Evolutionary conservation across 2,329 filamentous ascomycete species (phyloP).

Genomic region (Helicocarpus griseus): DNA sequence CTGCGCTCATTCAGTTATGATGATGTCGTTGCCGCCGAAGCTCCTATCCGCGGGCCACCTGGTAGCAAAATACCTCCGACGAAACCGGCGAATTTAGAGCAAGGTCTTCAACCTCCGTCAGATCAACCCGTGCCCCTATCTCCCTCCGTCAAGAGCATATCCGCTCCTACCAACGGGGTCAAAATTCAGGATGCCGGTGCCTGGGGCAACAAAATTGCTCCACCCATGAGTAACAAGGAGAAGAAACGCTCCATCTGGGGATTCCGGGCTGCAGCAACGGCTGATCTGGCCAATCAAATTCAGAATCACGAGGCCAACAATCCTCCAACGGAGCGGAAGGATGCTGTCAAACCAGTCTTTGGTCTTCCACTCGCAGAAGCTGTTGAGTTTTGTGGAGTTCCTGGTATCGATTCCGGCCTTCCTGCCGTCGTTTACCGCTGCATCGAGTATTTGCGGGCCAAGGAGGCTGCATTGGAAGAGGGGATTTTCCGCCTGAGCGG

Average conservation of each 20-base stretch:
- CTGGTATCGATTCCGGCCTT: conserved; percentile 57
- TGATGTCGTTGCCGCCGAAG: conserved; percentile 47
- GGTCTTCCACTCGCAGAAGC: conserved; percentile 79
- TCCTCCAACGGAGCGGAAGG: conserved; percentile 38
- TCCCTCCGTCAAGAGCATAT: conserved; percentile 52
- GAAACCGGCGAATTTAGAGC: conserved; percentile 23
- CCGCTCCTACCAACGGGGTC: conserved; percentile 72
- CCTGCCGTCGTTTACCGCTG: conserved; percentile 93
- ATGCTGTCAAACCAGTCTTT: conserved; percentile 63
- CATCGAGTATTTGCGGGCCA: conserved; percentile 80
- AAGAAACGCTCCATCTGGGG: conserved; percentile 65
- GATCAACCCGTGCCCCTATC: conserved; percentile 21
- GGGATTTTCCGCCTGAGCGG: conserved; percentile 95
- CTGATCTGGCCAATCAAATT: conserved; percentile 40
- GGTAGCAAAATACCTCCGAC: conserved; percentile 28
- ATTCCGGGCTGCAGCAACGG: conserved; percentile 60
- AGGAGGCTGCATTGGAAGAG: conserved; percentile 75
- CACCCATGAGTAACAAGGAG: conserved; percentile 55
- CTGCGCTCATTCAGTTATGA: conserved; percentile 47
- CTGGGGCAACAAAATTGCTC: conserved; percentile 66
- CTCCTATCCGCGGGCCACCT: conserved; percentile 42
- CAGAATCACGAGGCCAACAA: conserved; percentile 36
- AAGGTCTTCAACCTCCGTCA: conserved; percentile 20
- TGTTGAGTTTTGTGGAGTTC: conserved; percentile 66
- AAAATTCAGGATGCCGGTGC: conserved; percentile 72